These are phyloP conservation scores for Schizochytrium sp. DNA, from an alignment of 108 stramenopile genomes.

Conservation along the genomic window DNA sequence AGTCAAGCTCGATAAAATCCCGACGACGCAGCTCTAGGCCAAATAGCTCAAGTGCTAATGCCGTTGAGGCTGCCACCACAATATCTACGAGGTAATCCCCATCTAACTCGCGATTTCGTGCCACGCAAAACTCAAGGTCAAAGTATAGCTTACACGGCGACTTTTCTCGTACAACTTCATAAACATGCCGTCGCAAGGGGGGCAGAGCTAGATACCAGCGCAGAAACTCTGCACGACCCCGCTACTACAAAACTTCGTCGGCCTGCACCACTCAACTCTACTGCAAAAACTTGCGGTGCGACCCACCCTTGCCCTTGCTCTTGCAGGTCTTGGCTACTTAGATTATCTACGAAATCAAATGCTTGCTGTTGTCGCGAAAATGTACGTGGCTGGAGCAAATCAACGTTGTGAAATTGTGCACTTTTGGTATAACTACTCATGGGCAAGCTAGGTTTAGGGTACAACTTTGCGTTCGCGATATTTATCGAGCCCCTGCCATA, in stretches of 20 bases:
- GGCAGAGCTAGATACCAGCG: constrained; percentile 2
- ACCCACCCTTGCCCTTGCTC: constrained; percentile 19
- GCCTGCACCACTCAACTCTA: background rate
- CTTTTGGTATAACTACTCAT: too few species aligned
- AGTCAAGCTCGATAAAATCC: constrained; percentile 74
- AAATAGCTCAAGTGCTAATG: constrained; percentile 63
- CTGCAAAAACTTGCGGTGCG: background rate
- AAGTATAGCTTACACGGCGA: constrained; percentile 77
- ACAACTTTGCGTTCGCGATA: too few species aligned
- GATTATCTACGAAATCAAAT: background rate
- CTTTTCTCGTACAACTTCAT: constrained; percentile 77
- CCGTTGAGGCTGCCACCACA: constrained; percentile 64
- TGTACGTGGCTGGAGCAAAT: background rate
- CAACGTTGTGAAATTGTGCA: too few species aligned
- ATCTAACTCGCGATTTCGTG: constrained; percentile 66
- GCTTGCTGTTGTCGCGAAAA: constrained; percentile 7
- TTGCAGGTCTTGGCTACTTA: background rate
- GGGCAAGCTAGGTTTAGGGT: too few species aligned
- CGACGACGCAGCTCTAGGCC: background rate
- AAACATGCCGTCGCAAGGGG: constrained; percentile 69
- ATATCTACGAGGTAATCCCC: constrained; percentile 61
- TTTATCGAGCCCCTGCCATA: too few species aligned
- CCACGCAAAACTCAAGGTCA: constrained; percentile 74
- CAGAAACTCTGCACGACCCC: constrained; percentile 9
- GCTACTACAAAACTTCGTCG: background rate